Percentiles rank a stretch among this genome's conserved stretches.
Evolutionary conservation across 2,329 filamentous ascomycete genomes (phyloP).

Genomic region (Talaromyces sp.): DNA sequence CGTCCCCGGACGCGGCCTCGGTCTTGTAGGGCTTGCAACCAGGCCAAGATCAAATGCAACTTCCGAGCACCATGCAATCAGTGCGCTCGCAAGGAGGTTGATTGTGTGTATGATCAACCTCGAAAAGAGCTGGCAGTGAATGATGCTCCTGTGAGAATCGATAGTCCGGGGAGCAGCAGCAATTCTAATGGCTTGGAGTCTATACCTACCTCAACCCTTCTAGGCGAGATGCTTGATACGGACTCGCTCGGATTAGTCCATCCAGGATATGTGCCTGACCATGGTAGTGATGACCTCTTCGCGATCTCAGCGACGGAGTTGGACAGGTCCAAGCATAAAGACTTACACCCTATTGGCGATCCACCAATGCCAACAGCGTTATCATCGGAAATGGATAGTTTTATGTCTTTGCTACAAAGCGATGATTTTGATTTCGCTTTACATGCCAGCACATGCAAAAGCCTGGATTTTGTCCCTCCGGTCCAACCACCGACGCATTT

Average conservation of each 20-base stretch:
- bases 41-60: slow-evolving; percentile 14
- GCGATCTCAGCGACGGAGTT: background rate
- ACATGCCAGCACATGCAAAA: background rate
- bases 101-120: slow-evolving; percentile 8
- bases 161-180: background rate
- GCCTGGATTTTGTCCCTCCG: background rate
- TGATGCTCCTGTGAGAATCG: background rate
- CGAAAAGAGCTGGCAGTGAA: background rate
- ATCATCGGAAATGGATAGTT: background rate
- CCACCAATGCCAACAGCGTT: background rate
- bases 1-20: slow-evolving; percentile 2
- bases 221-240: background rate
- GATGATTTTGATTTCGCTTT: background rate
- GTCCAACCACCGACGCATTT: background rate
- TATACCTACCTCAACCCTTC: background rate
- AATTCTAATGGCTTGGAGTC: background rate
- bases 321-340: background rate
- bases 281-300: background rate
- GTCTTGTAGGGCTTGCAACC: slow-evolving; percentile 12
- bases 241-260: background rate
- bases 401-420: background rate
- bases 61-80: slow-evolving; percentile 12
- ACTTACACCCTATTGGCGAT: background rate
- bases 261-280: background rate
- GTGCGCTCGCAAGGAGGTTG: slow-evolving; percentile 6